These are phyloP conservation scores for Kodamaea leandrae DNA, from an alignment of 805 yeast genomes.

Conservation along the genomic window DNA sequence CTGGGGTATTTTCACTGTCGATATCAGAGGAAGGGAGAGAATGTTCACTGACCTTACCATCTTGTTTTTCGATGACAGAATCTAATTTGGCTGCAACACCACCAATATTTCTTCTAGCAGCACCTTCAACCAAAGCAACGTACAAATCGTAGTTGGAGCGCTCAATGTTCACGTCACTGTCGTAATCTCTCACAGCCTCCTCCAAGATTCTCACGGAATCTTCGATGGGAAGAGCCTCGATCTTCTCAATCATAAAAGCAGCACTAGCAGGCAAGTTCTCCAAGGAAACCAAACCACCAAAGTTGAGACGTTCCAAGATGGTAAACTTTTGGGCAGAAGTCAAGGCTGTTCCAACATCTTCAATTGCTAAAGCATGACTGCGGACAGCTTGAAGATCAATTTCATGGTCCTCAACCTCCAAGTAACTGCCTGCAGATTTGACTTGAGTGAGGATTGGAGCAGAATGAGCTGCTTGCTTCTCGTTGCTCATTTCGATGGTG, in stretches of 20 bases:
- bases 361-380: conserved; percentile 24
- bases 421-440: conserved; percentile 2
- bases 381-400: conserved; percentile 15
- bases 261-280: conserved; percentile 32
- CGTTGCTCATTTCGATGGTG: too few species aligned
- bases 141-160: conserved; percentile 25
- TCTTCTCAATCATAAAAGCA: conserved; percentile 41
- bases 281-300: conserved; percentile 24
- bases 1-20: too few species aligned
- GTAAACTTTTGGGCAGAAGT: conserved; percentile 26
- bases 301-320: conserved; percentile 26
- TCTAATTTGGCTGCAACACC: conserved; percentile 2
- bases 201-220: conserved; percentile 42
- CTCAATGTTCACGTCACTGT: conserved; percentile 35
- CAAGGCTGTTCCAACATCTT: conserved; percentile 24
- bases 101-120: background rate
- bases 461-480: too few species aligned
- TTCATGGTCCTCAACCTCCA: conserved; percentile 14
- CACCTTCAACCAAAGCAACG: conserved; percentile 17
- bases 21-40: background rate
- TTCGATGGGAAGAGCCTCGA: conserved; percentile 31
- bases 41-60: background rate
- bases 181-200: conserved; percentile 39
- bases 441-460: background rate
- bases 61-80: background rate